Conservation (phyloP, 1,139 yeast genomes). For the Eremothecium cymbalariae region DNA sequence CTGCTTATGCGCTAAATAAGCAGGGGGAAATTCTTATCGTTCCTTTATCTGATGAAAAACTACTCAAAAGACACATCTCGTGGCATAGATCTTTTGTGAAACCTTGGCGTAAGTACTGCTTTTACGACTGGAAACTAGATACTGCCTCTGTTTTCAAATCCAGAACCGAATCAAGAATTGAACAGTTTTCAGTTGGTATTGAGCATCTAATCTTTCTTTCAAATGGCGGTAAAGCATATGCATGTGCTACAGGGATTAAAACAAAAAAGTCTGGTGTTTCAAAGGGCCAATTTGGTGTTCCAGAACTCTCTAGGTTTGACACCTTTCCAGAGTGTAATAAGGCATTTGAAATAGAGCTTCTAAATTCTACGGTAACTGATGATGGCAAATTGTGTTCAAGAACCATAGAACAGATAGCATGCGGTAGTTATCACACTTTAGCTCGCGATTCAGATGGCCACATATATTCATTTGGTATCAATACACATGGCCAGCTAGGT, state of each 20-base stretch:
- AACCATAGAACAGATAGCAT: constrained; percentile 49
- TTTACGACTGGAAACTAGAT: constrained; percentile 21
- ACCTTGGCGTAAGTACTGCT: constrained; percentile 23
- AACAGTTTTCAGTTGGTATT: constrained; percentile 50
- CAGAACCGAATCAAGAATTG: constrained; percentile 40
- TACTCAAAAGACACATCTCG: constrained; percentile 10
- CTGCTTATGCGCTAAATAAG: constrained; percentile 48
- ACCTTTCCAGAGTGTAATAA: constrained; percentile 19
- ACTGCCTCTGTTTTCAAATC: constrained; percentile 18
- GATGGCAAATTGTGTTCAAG: constrained; percentile 35
- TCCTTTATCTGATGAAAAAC: constrained; percentile 33
- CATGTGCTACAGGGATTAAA: constrained; percentile 47
- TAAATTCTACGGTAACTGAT: constrained; percentile 18
- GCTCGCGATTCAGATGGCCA: constrained; percentile 56
- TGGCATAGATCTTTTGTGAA: constrained; percentile 17
- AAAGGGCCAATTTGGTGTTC: constrained; percentile 78
- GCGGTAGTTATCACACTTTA: constrained; percentile 67
- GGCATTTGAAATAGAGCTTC: constrained; percentile 24
- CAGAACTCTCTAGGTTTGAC: constrained; percentile 57
- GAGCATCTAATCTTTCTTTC: constrained; percentile 60
- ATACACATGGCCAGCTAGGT: constrained; percentile 79
- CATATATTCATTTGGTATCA: constrained; percentile 79
- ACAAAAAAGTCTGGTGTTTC: constrained; percentile 34
- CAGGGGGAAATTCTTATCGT: constrained; percentile 47
- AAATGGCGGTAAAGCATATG: constrained; percentile 53